Base-by-base conservation (phyloP, 345 rosid species). In the Atalantia buxifolia region DNA sequence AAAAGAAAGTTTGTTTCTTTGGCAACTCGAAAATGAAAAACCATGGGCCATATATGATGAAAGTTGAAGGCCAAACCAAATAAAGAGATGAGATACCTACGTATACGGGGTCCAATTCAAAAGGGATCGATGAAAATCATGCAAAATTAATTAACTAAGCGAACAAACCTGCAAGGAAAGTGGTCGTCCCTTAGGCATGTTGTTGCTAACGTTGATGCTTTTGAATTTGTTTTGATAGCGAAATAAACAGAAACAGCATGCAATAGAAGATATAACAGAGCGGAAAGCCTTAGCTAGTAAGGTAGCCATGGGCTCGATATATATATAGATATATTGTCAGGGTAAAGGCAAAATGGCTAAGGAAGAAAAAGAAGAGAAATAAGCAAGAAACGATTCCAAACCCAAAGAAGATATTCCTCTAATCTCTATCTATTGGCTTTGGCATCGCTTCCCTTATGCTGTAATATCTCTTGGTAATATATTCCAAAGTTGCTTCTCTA, bases 141-240 rank as follows among this genome's bases (percentile, higher is more conserved):
- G 16, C 50, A 45, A 53, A 53, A 40, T 62, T 28, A 45, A 48
- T 36, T 40, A 45, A 45, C 13, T 45, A 45, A 45, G 50, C 18
- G 5, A 13, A 3, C 78, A 31, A 87, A 92, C 98, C 98, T 93
- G 98, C 88, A 95, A 86, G 79, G 97, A 93, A 85, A 95, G 93
- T 74, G 92, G 97, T 66, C 86, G 92, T 31, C 83, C 85, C 93
- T 81, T 91, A 25, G 91, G 88, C 95, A 89, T 95, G 88, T 82
- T 85, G 84, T 74, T 55, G 80, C 42, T 79, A 74, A 76, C 50
- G 64, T 35, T 65, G 77, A 45, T 14, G 67, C 21, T 75, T 66
- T 63, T 75, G 77, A 79, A 63, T 62, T 80, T 66, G 38, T 88
- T 81, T 70, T 74, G 89, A 87, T 85, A 81, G 73, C 83, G 83